These are phyloP conservation scores for Apiotrichum siamense DNA, from an alignment of 1,284 basidiomycete species.

Conservation along the genomic window DNA sequence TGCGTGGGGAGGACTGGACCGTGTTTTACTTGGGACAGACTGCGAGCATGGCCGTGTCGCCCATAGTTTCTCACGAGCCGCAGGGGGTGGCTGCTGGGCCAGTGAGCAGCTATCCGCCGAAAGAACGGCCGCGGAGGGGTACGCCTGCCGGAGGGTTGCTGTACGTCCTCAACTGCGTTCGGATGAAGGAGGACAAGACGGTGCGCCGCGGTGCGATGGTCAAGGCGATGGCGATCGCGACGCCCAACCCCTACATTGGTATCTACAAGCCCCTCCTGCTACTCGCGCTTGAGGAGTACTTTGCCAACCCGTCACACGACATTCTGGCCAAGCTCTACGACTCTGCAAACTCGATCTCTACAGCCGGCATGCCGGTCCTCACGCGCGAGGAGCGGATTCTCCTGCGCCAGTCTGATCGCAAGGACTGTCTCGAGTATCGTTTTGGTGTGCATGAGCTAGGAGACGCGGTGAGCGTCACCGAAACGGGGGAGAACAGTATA, in stretches of 20 bases:
- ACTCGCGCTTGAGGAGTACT: slow-evolving; percentile 93
- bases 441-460: slow-evolving; percentile 37
- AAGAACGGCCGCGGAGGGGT: slow-evolving; percentile 29
- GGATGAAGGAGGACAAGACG: slow-evolving; percentile 87
- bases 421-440: slow-evolving; percentile 85
- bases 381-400: slow-evolving; percentile 78
- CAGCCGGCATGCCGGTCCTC: slow-evolving; percentile 69
- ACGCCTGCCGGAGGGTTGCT: slow-evolving; percentile 56
- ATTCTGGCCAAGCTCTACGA: slow-evolving; percentile 84
- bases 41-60: slow-evolving; percentile 72
- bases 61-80: slow-evolving; percentile 57
- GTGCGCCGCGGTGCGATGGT: slow-evolving; percentile 88
- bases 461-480: slow-evolving; percentile 4
- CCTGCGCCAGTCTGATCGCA: slow-evolving; percentile 80
- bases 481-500: neutral
- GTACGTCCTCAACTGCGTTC: slow-evolving; percentile 90
- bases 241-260: slow-evolving; percentile 90
- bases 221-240: slow-evolving; percentile 93
- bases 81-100: slow-evolving; percentile 17
- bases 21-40: slow-evolving; percentile 96
- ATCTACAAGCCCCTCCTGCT: slow-evolving; percentile 97
- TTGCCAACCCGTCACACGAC: slow-evolving; percentile 76
- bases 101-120: slow-evolving; percentile 13
- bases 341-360: slow-evolving; percentile 84
- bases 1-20: slow-evolving; percentile 93